A percentile compares a stretch with the other conserved stretches of the same genome.
These are phyloP conservation scores for Drechslera avenae DNA, from an alignment of 2,329 filamentous ascomycete species.

Conservation along the genomic window DNA sequence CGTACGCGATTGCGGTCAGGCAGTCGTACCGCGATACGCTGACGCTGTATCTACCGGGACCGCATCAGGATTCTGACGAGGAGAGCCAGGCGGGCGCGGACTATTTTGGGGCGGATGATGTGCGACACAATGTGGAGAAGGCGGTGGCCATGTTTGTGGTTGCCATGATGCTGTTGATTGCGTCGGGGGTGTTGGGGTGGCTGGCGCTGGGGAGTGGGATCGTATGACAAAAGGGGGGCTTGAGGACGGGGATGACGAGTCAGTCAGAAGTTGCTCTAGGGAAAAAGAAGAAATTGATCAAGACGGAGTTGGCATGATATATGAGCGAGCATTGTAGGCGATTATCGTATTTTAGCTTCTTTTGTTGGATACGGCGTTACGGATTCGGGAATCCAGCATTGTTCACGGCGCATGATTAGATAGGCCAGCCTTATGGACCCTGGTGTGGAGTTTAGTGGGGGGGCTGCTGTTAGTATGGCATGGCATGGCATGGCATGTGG, in stretches of 20 bases:
- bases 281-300: background rate
- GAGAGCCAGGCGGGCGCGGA: slow-evolving; percentile 21
- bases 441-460: slow-evolving; percentile 9
- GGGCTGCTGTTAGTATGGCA: background rate
- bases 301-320: background rate
- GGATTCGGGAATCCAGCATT: background rate
- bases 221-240: too few species aligned
- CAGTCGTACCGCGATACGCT: slow-evolving; percentile 36
- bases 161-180: slow-evolving; percentile 24
- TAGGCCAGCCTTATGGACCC: slow-evolving; percentile 12
- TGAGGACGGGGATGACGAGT: too few species aligned
- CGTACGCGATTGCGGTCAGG: slow-evolving; percentile 33
- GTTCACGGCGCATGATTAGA: slow-evolving; percentile 3
- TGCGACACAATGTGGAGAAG: slow-evolving; percentile 31
- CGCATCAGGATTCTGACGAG: slow-evolving; percentile 1
- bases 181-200: slow-evolving; percentile 28
- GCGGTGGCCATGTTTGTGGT: slow-evolving; percentile 35
- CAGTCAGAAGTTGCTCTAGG: too few species aligned
- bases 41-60: slow-evolving; percentile 24
- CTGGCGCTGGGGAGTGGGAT: slow-evolving; percentile 17
- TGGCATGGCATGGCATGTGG: background rate
- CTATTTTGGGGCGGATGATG: slow-evolving; percentile 21
- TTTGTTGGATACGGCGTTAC: background rate
- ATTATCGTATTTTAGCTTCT: too few species aligned
- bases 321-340: background rate